Evolutionary conservation across 2,329 filamentous ascomycete species (phyloP), one percentile per base, ranked within the genome.

Genomic region (Periconia sp.): DNA sequence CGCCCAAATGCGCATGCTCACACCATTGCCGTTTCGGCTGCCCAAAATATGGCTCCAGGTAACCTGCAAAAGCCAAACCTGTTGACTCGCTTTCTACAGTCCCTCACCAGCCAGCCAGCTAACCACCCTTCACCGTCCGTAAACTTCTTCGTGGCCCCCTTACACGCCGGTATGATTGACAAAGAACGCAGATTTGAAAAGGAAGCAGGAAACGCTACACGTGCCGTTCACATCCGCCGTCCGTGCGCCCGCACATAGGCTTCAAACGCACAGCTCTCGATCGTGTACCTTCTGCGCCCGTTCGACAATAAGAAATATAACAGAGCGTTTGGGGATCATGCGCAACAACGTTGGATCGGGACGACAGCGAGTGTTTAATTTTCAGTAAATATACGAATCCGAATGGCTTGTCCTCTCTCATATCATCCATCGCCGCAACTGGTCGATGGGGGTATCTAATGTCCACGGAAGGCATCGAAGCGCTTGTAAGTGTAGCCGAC

Each of bases 401-500:
- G 20, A 33, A 18, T n/a, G 42, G 18, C 40, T 30, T 41, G 41
- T 51, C 52, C 42, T 58, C 51, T 52, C 51, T 56, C 50, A 49
- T 56, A 53, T 49, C 54, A 52, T 61, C 41, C 42, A 50, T 41
- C 17, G 44, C 51, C 48, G 23, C 52, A 19, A 35, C 44, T 20
- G 49, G 44, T 48, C 27, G 46, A 57, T 48, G 50, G 45, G 51
- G 57, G 56, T 57, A 40, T 56, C 57, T 69, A 75, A 37, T 71
- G 65, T 44, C 74, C 74, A 43, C 77, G 65, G 77, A 87, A 86
- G 52, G 83, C 85, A 74, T 87, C 86, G 76, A 99, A 99, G 57
- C 94, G 90, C 85, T 97, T 99, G 81, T 97, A 99, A 9, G 94
- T 96, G 76, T 96, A 96, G 35, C 91, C 91, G 66, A 96, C 94